Evolutionary conservation across 73 alveolate genomes (phyloP), one percentile per base, ranked within the genome.

Genomic region (Diophrys appendiculata): DNA sequence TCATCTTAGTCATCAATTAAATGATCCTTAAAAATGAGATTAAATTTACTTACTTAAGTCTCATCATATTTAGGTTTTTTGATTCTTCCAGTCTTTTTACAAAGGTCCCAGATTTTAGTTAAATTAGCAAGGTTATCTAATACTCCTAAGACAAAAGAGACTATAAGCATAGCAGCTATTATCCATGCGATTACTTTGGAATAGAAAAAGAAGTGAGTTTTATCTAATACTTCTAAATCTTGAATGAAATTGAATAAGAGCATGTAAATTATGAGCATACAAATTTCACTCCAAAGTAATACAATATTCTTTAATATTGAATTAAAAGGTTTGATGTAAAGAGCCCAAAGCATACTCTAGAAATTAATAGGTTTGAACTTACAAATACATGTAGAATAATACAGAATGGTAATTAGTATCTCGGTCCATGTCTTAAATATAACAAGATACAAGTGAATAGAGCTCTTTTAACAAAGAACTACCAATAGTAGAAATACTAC

Each of bases 401-500:
- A 5, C 5, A 5, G 60, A 43, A 43, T 11, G 60, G 60, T 11
- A 43, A 18, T 18, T 43, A 43, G 18, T 43, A 43, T 18, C 60
- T 43, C 5, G 60, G 60, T 43, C 60, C 60, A 11, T 43, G 5
- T 18, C 60, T 43, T 43, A 43, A 18, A 43, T 43, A 43, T 43
- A 43, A 43, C 60, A 43, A 11, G 18, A 43, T 43, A 43, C 60
- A 43, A 5, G 71, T 71, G 52, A 72, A 72, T 24, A 72, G 22
- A 23, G 53, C 33, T 26, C 81, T 33, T 52, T 52, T 33, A 1
- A 72, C 1, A 52, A 52, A 72, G 68, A 72, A 72, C 53, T 72
- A 65, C 81, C 81, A 72, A 29, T 34, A 52, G 29, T 72, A 72
- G 34, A 72, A 72, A 43, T 32, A 72, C 25, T 72, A 65, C 29